A percentile compares a stretch with the other conserved stretches of the same genome.
phyloP scores from a whole-genome alignment of 169 alveolate species.

The Babesia divergens region DNA sequence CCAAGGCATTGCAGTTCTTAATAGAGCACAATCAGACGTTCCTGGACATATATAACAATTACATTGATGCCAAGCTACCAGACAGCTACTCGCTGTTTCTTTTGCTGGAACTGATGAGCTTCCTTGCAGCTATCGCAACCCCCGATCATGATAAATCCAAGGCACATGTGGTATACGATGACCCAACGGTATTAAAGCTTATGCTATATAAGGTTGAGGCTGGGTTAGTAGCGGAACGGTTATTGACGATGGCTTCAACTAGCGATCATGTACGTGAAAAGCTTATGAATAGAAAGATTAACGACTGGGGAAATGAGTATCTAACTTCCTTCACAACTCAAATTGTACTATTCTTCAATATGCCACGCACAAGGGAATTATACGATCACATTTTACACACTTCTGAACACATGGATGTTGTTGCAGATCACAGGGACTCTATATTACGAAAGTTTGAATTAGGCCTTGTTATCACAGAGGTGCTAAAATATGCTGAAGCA shows the following conservation, averaged over 20 bases:
- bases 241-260: neutral
- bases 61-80: neutral
- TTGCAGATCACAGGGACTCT: neutral
- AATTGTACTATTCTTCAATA: constrained; percentile 30
- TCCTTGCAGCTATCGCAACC: constrained; percentile 43
- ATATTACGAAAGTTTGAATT: constrained; percentile 14
- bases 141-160: neutral
- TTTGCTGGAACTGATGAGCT: constrained; percentile 57
- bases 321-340: constrained; percentile 48
- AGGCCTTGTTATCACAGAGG: constrained; percentile 27
- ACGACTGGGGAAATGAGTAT: constrained; percentile 65
- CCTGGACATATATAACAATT: constrained; percentile 16
- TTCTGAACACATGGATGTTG: constrained; percentile 11
- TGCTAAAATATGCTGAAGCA: constrained; percentile 35
- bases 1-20: constrained; percentile 62
- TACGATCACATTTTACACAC: neutral
- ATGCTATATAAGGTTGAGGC: constrained; percentile 57
- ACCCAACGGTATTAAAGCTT: constrained; percentile 4
- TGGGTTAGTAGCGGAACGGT: constrained; percentile 37
- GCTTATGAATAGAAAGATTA: constrained; percentile 31
- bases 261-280: constrained; percentile 6
- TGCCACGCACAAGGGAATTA: constrained; percentile 16
- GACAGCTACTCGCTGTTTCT: constrained; percentile 37
- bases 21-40: constrained; percentile 48
- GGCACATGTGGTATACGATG: no score